Percentiles rank a stretch among this genome's conserved stretches.
These are phyloP conservation scores for Camellia oleifera DNA, from an alignment of 179 eudicot genomes.

Conservation along the genomic window DNA sequence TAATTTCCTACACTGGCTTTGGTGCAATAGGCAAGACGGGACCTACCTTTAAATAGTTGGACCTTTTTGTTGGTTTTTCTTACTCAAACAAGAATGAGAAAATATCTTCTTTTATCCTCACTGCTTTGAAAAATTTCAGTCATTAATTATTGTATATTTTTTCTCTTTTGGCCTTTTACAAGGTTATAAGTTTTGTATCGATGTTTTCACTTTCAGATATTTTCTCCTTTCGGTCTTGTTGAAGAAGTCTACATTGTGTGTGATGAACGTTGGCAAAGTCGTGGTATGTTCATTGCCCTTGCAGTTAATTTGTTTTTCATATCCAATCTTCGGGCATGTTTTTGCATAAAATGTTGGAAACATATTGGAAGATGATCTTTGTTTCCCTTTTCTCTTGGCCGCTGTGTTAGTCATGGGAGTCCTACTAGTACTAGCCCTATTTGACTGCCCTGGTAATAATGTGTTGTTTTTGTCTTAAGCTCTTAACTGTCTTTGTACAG, in stretches of 20 bases:
- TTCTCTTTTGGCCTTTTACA: not conserved
- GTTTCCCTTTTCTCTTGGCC: not conserved
- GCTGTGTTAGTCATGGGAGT: not conserved
- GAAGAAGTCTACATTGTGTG: slow-evolving; percentile 73
- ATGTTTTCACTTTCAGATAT: slow-evolving; percentile 46
- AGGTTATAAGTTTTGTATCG: not conserved
- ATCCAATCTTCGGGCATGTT: not conserved
- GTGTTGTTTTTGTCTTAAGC: not conserved
- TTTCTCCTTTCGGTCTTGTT: slow-evolving; percentile 70
- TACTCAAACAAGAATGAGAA: not conserved
- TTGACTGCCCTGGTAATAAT: not conserved
- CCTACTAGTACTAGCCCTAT: not conserved
- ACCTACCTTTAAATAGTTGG: not conserved
- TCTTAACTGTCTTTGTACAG: not conserved
- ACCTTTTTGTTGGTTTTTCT: not conserved
- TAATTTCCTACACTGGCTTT: not conserved
- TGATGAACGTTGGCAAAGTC: slow-evolving; percentile 70
- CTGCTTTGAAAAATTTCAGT: not conserved
- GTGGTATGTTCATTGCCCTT: slow-evolving; percentile 47
- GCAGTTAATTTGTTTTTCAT: not conserved
- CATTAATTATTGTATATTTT: not conserved
- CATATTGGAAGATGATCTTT: not conserved
- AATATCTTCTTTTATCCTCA: not conserved
- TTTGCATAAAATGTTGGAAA: not conserved
- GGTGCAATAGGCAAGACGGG: not conserved